Evolutionary conservation across 495 filamentous ascomycete genomes (phyloP).

Genomic region (Tuber umbilicatum): DNA sequence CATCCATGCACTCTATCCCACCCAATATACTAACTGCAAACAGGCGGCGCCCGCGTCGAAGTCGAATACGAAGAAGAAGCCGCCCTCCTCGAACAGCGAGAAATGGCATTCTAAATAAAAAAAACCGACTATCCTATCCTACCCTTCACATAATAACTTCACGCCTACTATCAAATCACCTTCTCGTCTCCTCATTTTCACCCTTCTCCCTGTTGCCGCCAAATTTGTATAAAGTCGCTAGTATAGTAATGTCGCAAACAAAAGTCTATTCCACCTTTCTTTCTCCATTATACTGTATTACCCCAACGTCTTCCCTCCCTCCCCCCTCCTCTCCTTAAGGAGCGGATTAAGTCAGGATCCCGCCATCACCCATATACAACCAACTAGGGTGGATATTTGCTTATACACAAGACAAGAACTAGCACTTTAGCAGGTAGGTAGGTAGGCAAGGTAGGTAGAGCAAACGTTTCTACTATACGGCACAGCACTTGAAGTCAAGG

Average conservation of each 20-base stretch:
- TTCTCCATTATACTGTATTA: neutral
- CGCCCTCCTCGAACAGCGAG: constrained; percentile 30
- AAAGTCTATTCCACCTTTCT: neutral
- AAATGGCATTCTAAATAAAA: constrained; percentile 35
- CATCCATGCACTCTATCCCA: neutral
- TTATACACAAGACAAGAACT: neutral
- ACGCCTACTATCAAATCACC: neutral
- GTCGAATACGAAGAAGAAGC: constrained; percentile 51
- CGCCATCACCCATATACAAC: neutral
- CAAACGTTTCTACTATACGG: neutral
- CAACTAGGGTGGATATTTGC: neutral
- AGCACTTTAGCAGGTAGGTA: neutral
- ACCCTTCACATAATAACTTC: neutral
- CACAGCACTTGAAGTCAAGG: neutral
- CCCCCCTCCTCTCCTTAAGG: neutral
- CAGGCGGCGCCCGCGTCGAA: constrained; percentile 45
- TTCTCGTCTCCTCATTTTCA: neutral
- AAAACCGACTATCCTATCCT: neutral
- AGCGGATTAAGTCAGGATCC: neutral
- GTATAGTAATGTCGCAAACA: neutral
- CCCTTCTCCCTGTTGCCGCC: neutral
- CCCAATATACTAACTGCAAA: constrained; percentile 5
- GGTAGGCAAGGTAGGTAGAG: no score
- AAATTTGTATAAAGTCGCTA: neutral
- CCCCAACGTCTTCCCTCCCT: neutral